Base-by-base conservation (phyloP, 805 yeast genomes). In the Phaffomyces opuntiae region DNA sequence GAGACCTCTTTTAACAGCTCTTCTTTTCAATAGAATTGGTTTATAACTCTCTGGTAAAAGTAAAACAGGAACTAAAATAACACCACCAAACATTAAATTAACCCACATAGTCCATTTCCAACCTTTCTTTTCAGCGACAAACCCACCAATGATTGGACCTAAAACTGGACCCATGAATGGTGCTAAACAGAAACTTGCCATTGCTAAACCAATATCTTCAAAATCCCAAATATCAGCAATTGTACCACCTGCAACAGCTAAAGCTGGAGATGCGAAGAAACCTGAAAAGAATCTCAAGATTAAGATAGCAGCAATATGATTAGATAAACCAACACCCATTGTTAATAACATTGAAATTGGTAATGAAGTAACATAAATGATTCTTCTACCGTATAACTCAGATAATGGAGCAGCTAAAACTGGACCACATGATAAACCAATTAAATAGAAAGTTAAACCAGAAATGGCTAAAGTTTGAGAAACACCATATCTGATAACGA, bases 181-280 rank as follows among this genome's bases (percentile, higher is more conserved):
- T 12, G 89, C 85, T 46, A 84, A 64, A 61, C 90, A 81, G 66
- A 83, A 86, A n/a, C 80, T 64, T 4, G 85, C 77, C 81, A 85
- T 77, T n/a, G 95, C 89, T 5, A 81, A 54, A 14, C 88, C 84
- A 58, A 80, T 65, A 59, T 80, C 78, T 37, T 75, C 74, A 32
- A 81, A 77, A 19, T 71, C 74, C 81, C 90, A 88, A 40, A 87
- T 64, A 65, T 88, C 96, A 45, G 81, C 68, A 50, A 88, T 78
- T 6, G 93, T 81, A 51, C 96, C 96, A 44, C 90, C 88, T 12
- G 88, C 91, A 52, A 86, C 78, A 9, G 95, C 82, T 66, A 88
- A 71, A 2, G 90, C 88, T 3, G 93, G 95, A 2, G 90, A 80
- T 1, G 93, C 87, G 41, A 82, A 73, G 27, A 82, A 71, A 1